These are phyloP conservation scores for Yamadazyma epiphylla DNA, from an alignment of 1,139 yeast genomes.

Conservation along the genomic window DNA sequence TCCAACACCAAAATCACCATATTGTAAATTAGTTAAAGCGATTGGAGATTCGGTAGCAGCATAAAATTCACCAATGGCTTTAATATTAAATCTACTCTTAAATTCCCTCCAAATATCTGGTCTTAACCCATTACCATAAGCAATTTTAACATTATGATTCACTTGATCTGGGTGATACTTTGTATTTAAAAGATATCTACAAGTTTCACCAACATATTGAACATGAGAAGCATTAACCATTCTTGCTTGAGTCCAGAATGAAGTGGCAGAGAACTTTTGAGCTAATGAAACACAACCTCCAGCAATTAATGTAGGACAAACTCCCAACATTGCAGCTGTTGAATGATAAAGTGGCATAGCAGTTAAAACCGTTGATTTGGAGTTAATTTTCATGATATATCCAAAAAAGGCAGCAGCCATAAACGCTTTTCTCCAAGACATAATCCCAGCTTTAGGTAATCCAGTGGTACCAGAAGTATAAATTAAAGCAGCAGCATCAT, in stretches of 20 bases:
- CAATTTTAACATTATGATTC: conserved; percentile 61
- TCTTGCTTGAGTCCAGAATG: conserved; percentile 90
- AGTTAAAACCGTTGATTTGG: conserved; percentile 63
- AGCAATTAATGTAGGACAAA: conserved; percentile 60
- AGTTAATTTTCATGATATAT: conserved; percentile 58
- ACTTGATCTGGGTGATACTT: conserved; percentile 65
- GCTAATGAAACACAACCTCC: conserved; percentile 79
- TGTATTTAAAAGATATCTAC: conserved; percentile 77
- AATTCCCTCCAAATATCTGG: conserved; percentile 88
- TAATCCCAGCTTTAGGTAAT: conserved; percentile 88
- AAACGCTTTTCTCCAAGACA: conserved; percentile 83
- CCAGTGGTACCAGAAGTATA: conserved; percentile 97
- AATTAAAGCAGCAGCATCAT: conserved; percentile 66
- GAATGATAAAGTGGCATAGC: conserved; percentile 97
- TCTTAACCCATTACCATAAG: conserved; percentile 91
- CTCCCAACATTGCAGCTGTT: conserved; percentile 86
- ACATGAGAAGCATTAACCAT: conserved; percentile 70
- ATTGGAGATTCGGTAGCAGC: conserved; percentile 94
- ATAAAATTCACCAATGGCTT: conserved; percentile 84
- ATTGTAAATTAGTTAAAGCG: conserved; percentile 81
- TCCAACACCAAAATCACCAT: conserved; percentile 79
- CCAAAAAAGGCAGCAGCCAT: conserved; percentile 73
- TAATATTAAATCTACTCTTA: conserved; percentile 70
- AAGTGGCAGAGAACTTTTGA: conserved; percentile 76
- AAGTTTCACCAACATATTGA: conserved; percentile 95